These are phyloP conservation scores for Podosphaera aphanis DNA, from an alignment of 2,329 filamentous ascomycete species.

Conservation along the genomic window DNA sequence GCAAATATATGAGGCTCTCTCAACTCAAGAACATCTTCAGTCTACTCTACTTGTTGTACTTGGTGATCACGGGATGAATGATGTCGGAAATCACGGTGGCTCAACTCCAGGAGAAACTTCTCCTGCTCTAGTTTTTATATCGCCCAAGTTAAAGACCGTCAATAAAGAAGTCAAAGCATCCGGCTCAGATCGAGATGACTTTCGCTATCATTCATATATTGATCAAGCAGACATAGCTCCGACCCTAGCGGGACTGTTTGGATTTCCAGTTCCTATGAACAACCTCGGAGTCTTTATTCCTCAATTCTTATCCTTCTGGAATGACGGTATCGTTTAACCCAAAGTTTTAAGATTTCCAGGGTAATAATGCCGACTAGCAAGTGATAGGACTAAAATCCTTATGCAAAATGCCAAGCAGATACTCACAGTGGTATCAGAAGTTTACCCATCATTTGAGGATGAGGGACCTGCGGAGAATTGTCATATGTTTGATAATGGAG, in stretches of 20 bases:
- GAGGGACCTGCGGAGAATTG: slow-evolving; percentile 11
- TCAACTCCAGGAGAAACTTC: slow-evolving; percentile 88
- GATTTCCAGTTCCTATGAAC: slow-evolving; percentile 72
- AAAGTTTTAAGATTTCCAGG: background rate
- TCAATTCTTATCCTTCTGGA: slow-evolving; percentile 60
- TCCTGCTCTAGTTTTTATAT: slow-evolving; percentile 73
- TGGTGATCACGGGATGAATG: slow-evolving; percentile 98
- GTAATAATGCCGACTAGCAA: slow-evolving; percentile 13
- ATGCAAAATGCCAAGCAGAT: slow-evolving; percentile 64
- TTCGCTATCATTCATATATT: slow-evolving; percentile 63
- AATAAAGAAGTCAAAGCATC: slow-evolving; percentile 26
- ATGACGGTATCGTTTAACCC: slow-evolving; percentile 24
- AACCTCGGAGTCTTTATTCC: slow-evolving; percentile 71
- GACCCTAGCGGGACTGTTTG: slow-evolving; percentile 65
- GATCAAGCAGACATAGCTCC: slow-evolving; percentile 89
- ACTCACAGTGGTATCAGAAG: slow-evolving; percentile 48
- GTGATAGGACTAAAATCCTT: slow-evolving; percentile 43
- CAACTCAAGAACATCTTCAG: slow-evolving; percentile 42
- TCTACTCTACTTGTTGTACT: slow-evolving; percentile 67
- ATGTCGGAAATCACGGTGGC: slow-evolving; percentile 88
- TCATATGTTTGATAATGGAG: slow-evolving; percentile 8
- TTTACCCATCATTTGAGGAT: slow-evolving; percentile 33
- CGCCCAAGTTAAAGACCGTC: slow-evolving; percentile 49
- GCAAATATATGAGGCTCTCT: slow-evolving; percentile 54
- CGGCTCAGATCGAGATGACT: slow-evolving; percentile 37